Evolutionary conservation across 2,329 filamentous ascomycete species (phyloP).

Genomic region (Diaporthe aspalathi): DNA sequence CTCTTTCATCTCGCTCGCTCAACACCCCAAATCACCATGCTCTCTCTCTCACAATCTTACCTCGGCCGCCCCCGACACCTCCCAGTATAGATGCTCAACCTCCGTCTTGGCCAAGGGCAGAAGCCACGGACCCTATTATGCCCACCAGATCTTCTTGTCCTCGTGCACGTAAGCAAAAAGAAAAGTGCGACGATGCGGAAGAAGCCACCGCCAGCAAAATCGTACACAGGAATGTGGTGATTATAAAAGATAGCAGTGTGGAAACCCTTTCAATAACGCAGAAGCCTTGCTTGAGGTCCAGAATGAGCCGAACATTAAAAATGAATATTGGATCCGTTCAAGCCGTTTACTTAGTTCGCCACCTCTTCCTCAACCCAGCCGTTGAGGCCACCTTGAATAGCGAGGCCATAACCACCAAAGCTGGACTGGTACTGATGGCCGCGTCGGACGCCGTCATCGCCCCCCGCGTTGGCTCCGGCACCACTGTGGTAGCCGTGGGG

Average conservation of each 20-base stretch:
- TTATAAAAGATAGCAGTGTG: constrained; percentile 37
- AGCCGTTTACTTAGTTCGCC: constrained; percentile 59
- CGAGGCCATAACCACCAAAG: constrained; percentile 71
- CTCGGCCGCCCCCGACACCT: background rate
- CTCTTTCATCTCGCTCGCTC: constrained; percentile 7
- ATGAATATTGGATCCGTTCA: constrained; percentile 41
- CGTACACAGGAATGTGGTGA: constrained; percentile 39
- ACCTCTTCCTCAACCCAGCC: constrained; percentile 77
- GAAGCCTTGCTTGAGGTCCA: constrained; percentile 33
- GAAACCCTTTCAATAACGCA: constrained; percentile 36
- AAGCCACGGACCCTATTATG: constrained; percentile 32
- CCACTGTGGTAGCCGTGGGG: constrained; percentile 56
- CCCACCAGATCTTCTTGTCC: constrained; percentile 30
- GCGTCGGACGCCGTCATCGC: constrained; percentile 65
- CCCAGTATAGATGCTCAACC: constrained; percentile 8
- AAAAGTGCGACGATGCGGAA: constrained; percentile 29
- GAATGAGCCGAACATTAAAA: constrained; percentile 43
- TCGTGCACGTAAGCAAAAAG: constrained; percentile 23
- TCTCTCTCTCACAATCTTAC: background rate
- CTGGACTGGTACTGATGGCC: constrained; percentile 75
- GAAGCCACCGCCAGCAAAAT: constrained; percentile 36
- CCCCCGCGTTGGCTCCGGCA: constrained; percentile 49
- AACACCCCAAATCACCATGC: constrained; percentile 2
- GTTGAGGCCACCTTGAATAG: constrained; percentile 72
- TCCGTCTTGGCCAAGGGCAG: constrained; percentile 7